These are phyloP conservation scores for Paraurostyla sp. DNA, from an alignment of 73 alveolate species.

Conservation along the genomic window DNA sequence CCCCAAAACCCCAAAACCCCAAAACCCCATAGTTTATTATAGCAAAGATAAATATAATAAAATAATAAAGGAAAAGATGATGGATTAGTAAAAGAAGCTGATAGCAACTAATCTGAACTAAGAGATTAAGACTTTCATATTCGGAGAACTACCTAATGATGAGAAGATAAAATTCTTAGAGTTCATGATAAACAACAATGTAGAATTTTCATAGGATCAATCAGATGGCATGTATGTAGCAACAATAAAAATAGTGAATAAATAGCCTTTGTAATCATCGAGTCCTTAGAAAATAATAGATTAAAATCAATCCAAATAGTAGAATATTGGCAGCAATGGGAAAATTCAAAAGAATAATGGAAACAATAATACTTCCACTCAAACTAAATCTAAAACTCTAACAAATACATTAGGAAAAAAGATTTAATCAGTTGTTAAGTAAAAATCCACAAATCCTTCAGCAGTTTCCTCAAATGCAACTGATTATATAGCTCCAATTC, in stretches of 20 bases:
- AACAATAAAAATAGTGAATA: constrained; percentile 56
- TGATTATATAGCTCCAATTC: too few relatives aligned
- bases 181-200: constrained; percentile 67
- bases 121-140: constrained; percentile 59
- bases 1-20: too few relatives aligned
- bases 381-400: too few relatives aligned
- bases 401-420: too few relatives aligned
- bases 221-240: constrained; percentile 55
- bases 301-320: not conserved
- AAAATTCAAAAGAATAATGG: not conserved
- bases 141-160: constrained; percentile 52
- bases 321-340: not conserved
- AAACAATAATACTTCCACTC: too few relatives aligned
- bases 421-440: not conserved
- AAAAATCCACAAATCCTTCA: not conserved
- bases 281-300: not conserved
- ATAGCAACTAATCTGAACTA: too few relatives aligned
- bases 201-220: constrained; percentile 56
- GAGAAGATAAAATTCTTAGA: constrained; percentile 71
- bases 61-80: too few relatives aligned
- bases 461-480: not conserved
- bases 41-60: too few relatives aligned
- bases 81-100: too few relatives aligned
- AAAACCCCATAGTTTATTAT: too few relatives aligned
- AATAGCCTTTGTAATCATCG: not conserved